Percentiles rank a stretch among this genome's conserved stretches.
Conservation (phyloP, 2,329 filamentous ascomycete species). For the Leptographium flavum region DNA sequence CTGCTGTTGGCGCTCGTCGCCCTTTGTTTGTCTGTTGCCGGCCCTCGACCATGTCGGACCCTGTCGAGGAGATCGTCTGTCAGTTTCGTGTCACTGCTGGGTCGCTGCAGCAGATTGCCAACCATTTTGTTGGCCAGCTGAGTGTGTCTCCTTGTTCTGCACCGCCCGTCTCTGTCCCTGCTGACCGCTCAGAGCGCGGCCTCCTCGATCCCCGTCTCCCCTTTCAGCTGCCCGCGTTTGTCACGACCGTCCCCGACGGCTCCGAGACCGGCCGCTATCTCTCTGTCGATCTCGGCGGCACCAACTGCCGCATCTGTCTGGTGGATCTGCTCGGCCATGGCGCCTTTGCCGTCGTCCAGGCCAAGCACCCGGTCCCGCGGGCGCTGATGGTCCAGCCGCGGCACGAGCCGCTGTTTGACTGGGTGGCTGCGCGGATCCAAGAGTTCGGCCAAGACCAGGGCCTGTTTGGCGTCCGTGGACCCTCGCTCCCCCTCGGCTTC, state of each 20-base stretch:
- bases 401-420: constrained; percentile 73
- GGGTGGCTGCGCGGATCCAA: constrained; percentile 85
- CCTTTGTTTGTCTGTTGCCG: neutral
- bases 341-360: constrained; percentile 83
- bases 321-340: constrained; percentile 84
- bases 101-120: neutral
- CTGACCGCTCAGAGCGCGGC: neutral
- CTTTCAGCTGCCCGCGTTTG: constrained; percentile 82
- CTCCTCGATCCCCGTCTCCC: neutral
- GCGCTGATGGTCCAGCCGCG: constrained; percentile 80
- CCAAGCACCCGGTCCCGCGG: constrained; percentile 79
- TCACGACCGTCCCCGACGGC: constrained; percentile 86
- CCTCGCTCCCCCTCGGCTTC: constrained; percentile 70
- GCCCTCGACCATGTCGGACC: neutral
- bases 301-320: constrained; percentile 94
- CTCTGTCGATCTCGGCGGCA: constrained; percentile 88
- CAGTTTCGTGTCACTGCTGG: neutral
- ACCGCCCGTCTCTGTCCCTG: neutral
- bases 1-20: neutral
- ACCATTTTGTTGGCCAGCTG: constrained; percentile 1
- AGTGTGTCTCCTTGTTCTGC: neutral
- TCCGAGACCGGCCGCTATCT: constrained; percentile 94
- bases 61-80: neutral
- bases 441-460: constrained; percentile 56
- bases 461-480: constrained; percentile 24